Evolutionary conservation across 1,284 basidiomycete species (phyloP), one percentile per base, ranked within the genome.

Genomic region (Fomitiporia mediterranea): DNA sequence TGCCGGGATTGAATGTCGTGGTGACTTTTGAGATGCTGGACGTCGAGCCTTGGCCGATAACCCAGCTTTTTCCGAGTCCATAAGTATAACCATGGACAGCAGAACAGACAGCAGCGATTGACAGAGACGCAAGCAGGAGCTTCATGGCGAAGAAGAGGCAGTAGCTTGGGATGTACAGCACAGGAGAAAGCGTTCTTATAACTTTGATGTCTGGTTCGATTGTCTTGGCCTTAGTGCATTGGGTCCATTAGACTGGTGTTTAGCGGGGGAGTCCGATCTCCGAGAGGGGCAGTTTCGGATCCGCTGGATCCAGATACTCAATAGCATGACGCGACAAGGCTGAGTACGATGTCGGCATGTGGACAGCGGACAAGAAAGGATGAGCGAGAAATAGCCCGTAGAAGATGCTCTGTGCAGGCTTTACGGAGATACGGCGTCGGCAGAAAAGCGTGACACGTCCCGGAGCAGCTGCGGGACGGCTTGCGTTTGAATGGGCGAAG

Each of bases 41-140:
- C 11, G 35, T 50, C 21, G 57, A 55, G 17, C 43, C 48, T 15
- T 52, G 34, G 2, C 57, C 57, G 7, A 59, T 46, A 43, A 48
- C 51, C 53, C 47, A 55, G 23, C 57, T 59, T 40, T 46, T 59
- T 34, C 57, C 57, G 3, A 55, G 28, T 7, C 57, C 57, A 40
- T 55, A 59, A 5, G 49, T 55, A 40, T 55, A 30, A 23, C 48
- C 53, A 13, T 46, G 40, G 3, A 30, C 57, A 23, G 38, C 17
- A 7, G 44, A 40, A 19, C 9, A 32, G 23, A 55, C 19, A 35
- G 8, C 28, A 8, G 32, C 7, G 21, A 58, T 17, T 9, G 38
- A 17, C 11, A 49, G 38, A 21, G 8, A 15, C 9, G 23, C 27
- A 21, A 54, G 44, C 11, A 17, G n/a, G 27, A 50, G 40, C 28